These are phyloP conservation scores for Pseudogymnoascus pannorum DNA, from an alignment of 2,329 filamentous ascomycete species.

Conservation along the genomic window DNA sequence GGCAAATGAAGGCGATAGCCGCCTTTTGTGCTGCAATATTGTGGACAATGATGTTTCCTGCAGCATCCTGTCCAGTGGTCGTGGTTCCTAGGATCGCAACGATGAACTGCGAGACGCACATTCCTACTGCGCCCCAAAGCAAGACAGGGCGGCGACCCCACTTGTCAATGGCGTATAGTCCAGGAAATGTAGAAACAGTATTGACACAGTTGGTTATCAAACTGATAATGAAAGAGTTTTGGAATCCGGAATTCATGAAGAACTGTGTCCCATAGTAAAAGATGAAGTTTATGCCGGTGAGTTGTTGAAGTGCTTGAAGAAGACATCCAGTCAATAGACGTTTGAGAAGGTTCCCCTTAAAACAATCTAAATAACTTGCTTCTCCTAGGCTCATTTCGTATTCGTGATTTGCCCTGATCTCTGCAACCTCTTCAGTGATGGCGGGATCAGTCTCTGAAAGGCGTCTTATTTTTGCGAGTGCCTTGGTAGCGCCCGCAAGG, in stretches of 20 bases:
- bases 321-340: constrained; percentile 66
- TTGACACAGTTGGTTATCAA: constrained; percentile 75
- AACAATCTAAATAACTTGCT: constrained; percentile 52
- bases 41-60: constrained; percentile 42
- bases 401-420: constrained; percentile 68
- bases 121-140: constrained; percentile 66
- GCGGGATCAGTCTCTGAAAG: constrained; percentile 69
- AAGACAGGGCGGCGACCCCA: constrained; percentile 68
- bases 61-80: constrained; percentile 42
- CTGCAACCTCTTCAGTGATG: constrained; percentile 65
- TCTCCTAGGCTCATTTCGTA: constrained; percentile 62
- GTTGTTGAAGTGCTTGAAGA: constrained; percentile 71
- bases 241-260: constrained; percentile 54
- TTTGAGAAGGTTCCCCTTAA: constrained; percentile 58
- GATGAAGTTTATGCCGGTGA: constrained; percentile 69
- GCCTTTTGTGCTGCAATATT: constrained; percentile 47
- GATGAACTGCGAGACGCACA: constrained; percentile 59
- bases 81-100: constrained; percentile 58
- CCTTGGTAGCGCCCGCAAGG: constrained; percentile 57
- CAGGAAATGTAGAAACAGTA: constrained; percentile 66
- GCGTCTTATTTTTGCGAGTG: constrained; percentile 64
- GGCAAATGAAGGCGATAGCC: constrained; percentile 55
- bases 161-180: constrained; percentile 65
- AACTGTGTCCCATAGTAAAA: constrained; percentile 72
- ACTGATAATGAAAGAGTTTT: constrained; percentile 61